Base-by-base conservation (phyloP, 768 basidiomycete species). In the Boletales sp. region DNA sequence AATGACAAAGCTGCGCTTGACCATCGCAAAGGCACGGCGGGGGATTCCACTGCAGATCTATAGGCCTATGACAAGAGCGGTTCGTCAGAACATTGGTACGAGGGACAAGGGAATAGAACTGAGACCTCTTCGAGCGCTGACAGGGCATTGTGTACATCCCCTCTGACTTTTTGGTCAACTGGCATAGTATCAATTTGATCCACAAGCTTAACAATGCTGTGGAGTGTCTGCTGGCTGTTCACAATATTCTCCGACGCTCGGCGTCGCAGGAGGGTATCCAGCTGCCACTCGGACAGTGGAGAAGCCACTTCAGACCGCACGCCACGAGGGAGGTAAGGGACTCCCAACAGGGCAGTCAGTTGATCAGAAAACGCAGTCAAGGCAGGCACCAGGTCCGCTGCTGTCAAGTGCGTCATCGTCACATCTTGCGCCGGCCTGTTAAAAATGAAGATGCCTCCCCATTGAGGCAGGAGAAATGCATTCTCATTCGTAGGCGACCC, bases 161-260 rank as follows among this genome's bases (percentile, higher is more conserved):
- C 81, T 57, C 74, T 78, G 8, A 97, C 95, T 42, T 82, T 81
- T 51, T 79, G 74, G 5, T 84, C 84, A 0, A 99, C 87, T 9
- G 91, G 92, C 94, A 99, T 97, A 63, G 91, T 87, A 54, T 84
- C 80, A 42, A 95, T 94, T 64, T 89, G 86, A 45, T 82, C 74
- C 8, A 95, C 90, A 5, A 98, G 76, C 52, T 86, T 85, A 38
- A 88, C 76, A 57, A 94, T 97, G 56, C 91, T 94, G 36, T 69
- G 64, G 4, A 98, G 74, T 0, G 91, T 91, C 48, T 92, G 88
- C 49, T 81, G 76, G 21, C 82, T 82, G 43, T 77, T 80, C 51
- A 74, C 66, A 0, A 79, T 73, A 53, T 90, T 94, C 67, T 94
- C 86, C 3, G 78, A 58, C 2, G 84, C 74, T 21, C 94, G 81